Percentiles rank a stretch among this genome's conserved stretches.
Evolutionary conservation across 345 rosid genomes (phyloP).

Genomic region (Arabis hirsuta): DNA sequence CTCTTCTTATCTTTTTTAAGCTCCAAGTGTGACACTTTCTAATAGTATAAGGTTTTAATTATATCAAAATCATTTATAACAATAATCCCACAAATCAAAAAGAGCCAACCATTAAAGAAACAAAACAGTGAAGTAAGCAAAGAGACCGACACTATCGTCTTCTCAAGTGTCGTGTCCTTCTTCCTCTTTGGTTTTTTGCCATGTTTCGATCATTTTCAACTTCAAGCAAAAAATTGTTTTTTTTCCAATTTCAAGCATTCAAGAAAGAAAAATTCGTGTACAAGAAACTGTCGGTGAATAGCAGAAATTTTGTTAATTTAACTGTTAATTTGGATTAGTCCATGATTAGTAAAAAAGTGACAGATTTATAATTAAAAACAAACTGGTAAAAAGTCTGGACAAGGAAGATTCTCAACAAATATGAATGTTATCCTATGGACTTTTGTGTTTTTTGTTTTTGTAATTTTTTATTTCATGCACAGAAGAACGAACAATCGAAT

Average conservation of each 20-base stretch:
- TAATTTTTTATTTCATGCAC: constrained; percentile 33
- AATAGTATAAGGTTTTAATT: neutral
- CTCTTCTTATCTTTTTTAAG: neutral
- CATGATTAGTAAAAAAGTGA: constrained; percentile 9
- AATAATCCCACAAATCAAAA: constrained; percentile 30
- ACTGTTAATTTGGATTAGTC: constrained; percentile 3
- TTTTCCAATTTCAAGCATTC: neutral
- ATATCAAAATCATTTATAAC: constrained; percentile 2
- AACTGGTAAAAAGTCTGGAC: constrained; percentile 22
- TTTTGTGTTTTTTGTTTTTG: too few relatives aligned
- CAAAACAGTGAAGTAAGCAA: constrained; percentile 34
- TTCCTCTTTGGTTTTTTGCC: constrained; percentile 20
- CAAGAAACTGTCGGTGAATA: constrained; percentile 31
- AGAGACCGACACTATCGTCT: constrained; percentile 34
- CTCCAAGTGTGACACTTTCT: constrained; percentile 11
- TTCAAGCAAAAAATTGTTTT: neutral
- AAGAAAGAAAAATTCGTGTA: neutral
- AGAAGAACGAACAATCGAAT: constrained; percentile 42
- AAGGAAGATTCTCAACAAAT: constrained; percentile 34
- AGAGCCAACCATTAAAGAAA: constrained; percentile 19
- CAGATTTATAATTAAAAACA: neutral
- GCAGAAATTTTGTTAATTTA: neutral
- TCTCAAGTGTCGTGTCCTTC: constrained; percentile 29
- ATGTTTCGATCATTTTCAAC: constrained; percentile 24
- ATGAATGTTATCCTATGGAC: constrained; percentile 30